Evolutionary conservation across 768 basidiomycete species (phyloP).

Genomic region (Xanthoconium stramineum): DNA sequence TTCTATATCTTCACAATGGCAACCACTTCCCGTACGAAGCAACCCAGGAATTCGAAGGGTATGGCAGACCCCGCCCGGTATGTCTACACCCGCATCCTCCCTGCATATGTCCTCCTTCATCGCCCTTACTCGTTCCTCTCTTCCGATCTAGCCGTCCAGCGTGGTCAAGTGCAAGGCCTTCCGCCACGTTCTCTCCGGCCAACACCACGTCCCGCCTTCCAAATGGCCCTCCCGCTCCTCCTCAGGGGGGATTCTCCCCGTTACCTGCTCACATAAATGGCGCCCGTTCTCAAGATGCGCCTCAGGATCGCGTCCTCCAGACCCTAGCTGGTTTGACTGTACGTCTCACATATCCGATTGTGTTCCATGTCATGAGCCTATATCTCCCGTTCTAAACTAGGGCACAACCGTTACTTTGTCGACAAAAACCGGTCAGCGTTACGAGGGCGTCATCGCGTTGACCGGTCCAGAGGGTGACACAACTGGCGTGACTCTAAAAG

Average conservation of each 20-base stretch:
- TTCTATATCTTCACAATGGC: constrained; percentile 46
- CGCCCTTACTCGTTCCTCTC: constrained; percentile 7
- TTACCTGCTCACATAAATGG: constrained; percentile 46
- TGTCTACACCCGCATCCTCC: constrained; percentile 31
- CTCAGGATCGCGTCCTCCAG: constrained; percentile 61
- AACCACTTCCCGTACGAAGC: constrained; percentile 60
- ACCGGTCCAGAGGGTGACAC: constrained; percentile 65
- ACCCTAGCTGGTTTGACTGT: constrained; percentile 70
- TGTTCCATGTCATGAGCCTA: constrained; percentile 9
- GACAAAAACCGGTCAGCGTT: constrained; percentile 68
- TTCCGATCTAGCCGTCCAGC: constrained; percentile 41
- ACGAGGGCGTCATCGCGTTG: constrained; percentile 67
- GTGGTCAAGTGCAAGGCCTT: constrained; percentile 67
- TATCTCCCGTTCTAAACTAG: constrained; percentile 35
- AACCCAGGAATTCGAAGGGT: constrained; percentile 50
- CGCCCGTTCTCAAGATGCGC: constrained; percentile 40
- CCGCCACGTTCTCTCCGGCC: constrained; percentile 65
- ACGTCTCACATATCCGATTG: constrained; percentile 31
- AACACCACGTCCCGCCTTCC: constrained; percentile 40
- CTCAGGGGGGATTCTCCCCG: constrained; percentile 43
- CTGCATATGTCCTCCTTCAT: constrained; percentile 13
- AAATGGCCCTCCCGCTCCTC: constrained; percentile 35
- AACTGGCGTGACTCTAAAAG: constrained; percentile 69
- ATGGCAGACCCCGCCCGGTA: constrained; percentile 54
- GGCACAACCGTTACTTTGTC: constrained; percentile 77